Evolutionary conservation across 2,329 filamentous ascomycete genomes (phyloP).

Genomic region (Dactylellina haptotyla): DNA sequence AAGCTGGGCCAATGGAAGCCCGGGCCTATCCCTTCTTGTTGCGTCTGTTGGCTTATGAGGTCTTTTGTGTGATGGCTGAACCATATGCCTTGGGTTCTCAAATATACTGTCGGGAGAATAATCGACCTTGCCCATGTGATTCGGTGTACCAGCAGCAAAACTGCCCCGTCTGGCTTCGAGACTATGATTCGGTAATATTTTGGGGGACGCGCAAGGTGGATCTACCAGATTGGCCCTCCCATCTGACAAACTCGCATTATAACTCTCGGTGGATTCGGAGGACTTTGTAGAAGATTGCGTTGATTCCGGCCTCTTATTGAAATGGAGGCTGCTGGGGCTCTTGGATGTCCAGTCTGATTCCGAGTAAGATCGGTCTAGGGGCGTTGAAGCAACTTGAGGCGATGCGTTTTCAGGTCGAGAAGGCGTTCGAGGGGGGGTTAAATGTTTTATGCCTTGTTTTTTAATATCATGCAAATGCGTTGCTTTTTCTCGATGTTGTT

Average conservation of each 20-base stretch:
- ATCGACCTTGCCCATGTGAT: not conserved
- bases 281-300: conserved; percentile 14
- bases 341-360: conserved; percentile 17
- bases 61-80: conserved; percentile 1
- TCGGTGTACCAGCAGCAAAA: no score
- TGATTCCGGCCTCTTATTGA: conserved; percentile 1
- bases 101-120: conserved; percentile 14
- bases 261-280: not conserved
- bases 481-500: conserved; percentile 30
- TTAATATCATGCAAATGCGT: conserved; percentile 34
- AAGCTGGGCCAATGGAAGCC: conserved; percentile 30
- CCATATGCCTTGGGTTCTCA: conserved; percentile 42
- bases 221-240: conserved; percentile 8
- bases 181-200: no score
- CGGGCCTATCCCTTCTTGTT: not conserved
- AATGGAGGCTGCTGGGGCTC: conserved; percentile 6
- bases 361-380: not conserved
- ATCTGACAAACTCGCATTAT: conserved; percentile 14
- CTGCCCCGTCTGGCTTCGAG: no score
- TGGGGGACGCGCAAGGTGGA: not conserved
- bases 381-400: not conserved
- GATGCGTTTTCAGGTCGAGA: not conserved
- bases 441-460: conserved; percentile 40
- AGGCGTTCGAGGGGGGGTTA: conserved; percentile 46
- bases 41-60: conserved; percentile 16